A percentile compares a stretch with the other conserved stretches of the same genome.
Conservation (phyloP, 1,284 basidiomycete genomes). For the Stygiomarasmius scandens region DNA sequence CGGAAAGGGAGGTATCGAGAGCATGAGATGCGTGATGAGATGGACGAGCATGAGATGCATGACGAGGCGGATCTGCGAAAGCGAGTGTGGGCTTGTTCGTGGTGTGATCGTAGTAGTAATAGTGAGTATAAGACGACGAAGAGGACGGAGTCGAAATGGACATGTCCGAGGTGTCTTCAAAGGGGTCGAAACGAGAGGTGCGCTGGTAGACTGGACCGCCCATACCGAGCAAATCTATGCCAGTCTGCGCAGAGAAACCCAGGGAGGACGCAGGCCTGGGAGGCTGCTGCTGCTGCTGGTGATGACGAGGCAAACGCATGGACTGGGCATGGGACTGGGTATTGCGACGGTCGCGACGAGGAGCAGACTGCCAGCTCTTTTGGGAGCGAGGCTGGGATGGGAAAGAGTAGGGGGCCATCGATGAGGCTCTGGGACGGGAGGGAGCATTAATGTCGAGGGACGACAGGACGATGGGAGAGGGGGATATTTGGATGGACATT, state of each 20-base stretch:
- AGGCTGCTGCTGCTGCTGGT: conserved; percentile 12
- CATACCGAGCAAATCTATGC: neutral
- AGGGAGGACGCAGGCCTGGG: conserved; percentile 8
- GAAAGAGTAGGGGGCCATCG: neutral
- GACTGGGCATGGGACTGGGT: neutral
- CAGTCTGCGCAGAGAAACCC: neutral
- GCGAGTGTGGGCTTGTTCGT: conserved; percentile 18
- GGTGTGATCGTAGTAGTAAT: conserved; percentile 15
- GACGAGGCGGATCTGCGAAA: conserved; percentile 9
- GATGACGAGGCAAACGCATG: conserved; percentile 10
- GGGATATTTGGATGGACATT: conserved; percentile 1
- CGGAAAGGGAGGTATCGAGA: too few relatives aligned
- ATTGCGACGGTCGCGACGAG: neutral
- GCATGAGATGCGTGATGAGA: neutral
- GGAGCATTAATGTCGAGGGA: conserved; percentile 12
- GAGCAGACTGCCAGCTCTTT: conserved; percentile 3
- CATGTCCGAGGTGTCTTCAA: conserved; percentile 10
- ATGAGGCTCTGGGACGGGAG: neutral
- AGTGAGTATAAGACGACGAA: conserved; percentile 11
- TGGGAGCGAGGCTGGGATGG: neutral
- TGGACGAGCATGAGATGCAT: neutral
- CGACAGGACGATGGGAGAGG: conserved; percentile 7
- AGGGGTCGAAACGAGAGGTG: conserved; percentile 14
- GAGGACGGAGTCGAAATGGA: neutral
- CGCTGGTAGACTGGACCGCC: conserved; percentile 8